These are phyloP conservation scores for Trichoderma endophyticum DNA, from an alignment of 2,329 filamentous ascomycete genomes.

Conservation along the genomic window DNA sequence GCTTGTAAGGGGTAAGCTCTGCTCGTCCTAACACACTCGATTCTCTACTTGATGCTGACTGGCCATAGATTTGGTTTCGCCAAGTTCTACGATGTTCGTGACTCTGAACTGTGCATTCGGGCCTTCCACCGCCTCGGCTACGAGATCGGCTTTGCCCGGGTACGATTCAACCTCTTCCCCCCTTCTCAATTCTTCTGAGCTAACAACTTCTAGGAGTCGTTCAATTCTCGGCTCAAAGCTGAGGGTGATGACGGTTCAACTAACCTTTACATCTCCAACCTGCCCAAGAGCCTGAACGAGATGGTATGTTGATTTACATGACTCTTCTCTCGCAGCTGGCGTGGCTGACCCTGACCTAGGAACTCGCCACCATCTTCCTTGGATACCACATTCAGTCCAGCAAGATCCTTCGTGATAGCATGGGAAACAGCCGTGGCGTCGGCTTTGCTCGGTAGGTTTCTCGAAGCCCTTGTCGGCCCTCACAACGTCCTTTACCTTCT, in stretches of 20 bases:
- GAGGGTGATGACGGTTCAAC: constrained; percentile 87
- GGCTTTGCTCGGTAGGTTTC: constrained; percentile 83
- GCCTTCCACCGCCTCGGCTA: constrained; percentile 94
- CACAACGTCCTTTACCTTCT: not conserved
- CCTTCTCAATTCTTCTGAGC: not conserved
- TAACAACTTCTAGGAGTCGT: constrained; percentile 68
- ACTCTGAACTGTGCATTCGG: constrained; percentile 94
- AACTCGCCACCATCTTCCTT: constrained; percentile 73
- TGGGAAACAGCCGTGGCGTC: constrained; percentile 92
- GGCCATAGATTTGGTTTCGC: constrained; percentile 87
- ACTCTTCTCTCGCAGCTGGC: not conserved
- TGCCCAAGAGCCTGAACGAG: constrained; percentile 89
- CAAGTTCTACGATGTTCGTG: constrained; percentile 82
- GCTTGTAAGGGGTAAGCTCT: constrained; percentile 85
- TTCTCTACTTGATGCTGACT: constrained; percentile 1
- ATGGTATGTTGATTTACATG: constrained; percentile 55
- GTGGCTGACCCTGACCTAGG: constrained; percentile 41
- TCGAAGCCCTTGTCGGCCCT: too few relatives aligned
- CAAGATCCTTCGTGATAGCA: constrained; percentile 88
- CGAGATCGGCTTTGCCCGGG: constrained; percentile 94
- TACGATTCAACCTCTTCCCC: constrained; percentile 41
- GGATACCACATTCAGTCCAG: constrained; percentile 84
- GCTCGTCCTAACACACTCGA: too few relatives aligned
- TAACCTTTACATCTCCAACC: constrained; percentile 96
- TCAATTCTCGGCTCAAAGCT: constrained; percentile 96